Base-by-base conservation (phyloP, 2,329 filamentous ascomycete species). In the Fusarium abutilonis region DNA sequence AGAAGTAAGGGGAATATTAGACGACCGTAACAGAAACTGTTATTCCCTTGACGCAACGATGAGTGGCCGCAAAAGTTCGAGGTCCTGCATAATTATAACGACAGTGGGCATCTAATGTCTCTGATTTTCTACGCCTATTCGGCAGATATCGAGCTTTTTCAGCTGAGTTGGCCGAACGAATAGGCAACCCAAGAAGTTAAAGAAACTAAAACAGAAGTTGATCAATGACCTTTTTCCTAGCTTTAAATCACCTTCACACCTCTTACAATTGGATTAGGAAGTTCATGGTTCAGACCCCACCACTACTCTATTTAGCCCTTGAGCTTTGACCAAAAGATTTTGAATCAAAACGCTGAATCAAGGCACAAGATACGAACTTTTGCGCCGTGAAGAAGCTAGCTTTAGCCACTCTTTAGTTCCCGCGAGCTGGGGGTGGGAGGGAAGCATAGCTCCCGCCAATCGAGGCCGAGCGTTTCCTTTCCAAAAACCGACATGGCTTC, bases 401-500 rank as follows among this genome's bases (percentile, higher is more conserved):
- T 32, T 39, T 52, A 54, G 46, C 29, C 35, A 10, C 41, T 42
- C 40, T 56, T 47, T 63, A 67, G 64, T 41, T 67, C 64, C 64
- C 64, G 64, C 9, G 46, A 47, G 32, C 51, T 51, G 43, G 48
- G n/a, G 8, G 4, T 14, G 19, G 21, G 15, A 28, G 41, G 15
- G 28, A 35, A 53, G 31, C n/a, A 40, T 41, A 60, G 56, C 41
- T 47, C 38, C 47, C 35, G 13, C 55, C 56, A 60, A 60, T 60
- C 14, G 31, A 26, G 23, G 43, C 14, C n/a, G 10, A 43, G 41
- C n/a, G 31, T 36, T 46, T 13, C 32, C 36, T 34, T 46, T 41
- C 23, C 31, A 10, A 21, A 15, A 9, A 19, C 17, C 4, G 19
- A 21, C 26, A 50, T 58, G 46, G 59, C 26, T 26, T 45, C 28